These are phyloP conservation scores for Fagopyrum esculentum DNA, from an alignment of 148 eudicot species.

Conservation along the genomic window DNA sequence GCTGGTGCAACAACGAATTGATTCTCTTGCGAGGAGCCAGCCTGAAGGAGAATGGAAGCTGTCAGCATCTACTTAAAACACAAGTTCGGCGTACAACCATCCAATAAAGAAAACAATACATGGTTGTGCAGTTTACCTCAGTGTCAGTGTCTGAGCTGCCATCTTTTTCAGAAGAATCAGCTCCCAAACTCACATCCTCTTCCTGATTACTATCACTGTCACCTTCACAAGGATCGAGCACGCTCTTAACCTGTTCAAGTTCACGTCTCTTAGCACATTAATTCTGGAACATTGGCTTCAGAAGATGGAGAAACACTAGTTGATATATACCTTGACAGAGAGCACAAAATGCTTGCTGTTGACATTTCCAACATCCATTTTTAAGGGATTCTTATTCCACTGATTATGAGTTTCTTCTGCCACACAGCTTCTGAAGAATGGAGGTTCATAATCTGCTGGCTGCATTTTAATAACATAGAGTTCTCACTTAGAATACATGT, in stretches of 20 bases:
- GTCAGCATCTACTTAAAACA: background rate
- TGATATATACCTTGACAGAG: constrained; percentile 64
- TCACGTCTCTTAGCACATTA: background rate
- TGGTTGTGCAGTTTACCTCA: constrained; percentile 32
- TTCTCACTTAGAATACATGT: background rate
- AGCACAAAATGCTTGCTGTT: constrained; percentile 82
- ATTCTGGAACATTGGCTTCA: background rate
- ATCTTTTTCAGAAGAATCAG: constrained; percentile 59
- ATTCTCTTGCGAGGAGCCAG: constrained; percentile 49
- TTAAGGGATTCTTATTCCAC: constrained; percentile 74
- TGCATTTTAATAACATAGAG: constrained; percentile 25
- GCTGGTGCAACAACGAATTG: constrained; percentile 52
- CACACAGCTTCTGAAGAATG: constrained; percentile 83
- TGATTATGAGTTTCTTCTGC: constrained; percentile 62
- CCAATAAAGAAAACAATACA: background rate
- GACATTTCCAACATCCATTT: constrained; percentile 90
- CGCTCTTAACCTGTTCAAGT: constrained; percentile 72
- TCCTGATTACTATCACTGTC: constrained; percentile 63
- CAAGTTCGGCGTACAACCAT: background rate
- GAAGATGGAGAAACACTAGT: background rate
- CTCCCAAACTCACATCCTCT: constrained; percentile 72
- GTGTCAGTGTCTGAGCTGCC: constrained; percentile 61
- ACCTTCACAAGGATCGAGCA: constrained; percentile 95
- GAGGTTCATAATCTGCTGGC: constrained; percentile 95
- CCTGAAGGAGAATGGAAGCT: constrained; percentile 29